These are phyloP conservation scores for Chlorella sp. DNA, from an alignment of 139 green algal genomes.

Conservation along the genomic window DNA sequence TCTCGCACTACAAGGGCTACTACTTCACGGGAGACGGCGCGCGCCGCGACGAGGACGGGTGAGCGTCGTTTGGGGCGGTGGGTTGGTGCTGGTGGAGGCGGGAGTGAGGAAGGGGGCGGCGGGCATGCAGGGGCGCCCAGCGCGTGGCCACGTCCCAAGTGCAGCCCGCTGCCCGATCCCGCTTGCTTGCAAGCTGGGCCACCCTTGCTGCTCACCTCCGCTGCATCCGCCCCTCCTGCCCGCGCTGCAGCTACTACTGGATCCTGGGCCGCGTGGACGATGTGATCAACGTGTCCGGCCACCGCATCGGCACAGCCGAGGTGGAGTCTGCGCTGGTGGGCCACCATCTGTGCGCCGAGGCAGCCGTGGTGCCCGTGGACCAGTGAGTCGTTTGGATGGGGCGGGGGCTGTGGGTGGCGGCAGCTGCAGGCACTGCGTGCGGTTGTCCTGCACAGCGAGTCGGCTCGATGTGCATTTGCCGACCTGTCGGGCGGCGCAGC, in stretches of 20 bases:
- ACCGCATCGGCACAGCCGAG: slow-evolving; percentile 95
- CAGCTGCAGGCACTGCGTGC: no score
- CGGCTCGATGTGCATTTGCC: no score
- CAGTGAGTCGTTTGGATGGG: slow-evolving; percentile 60
- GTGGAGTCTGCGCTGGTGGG: slow-evolving; percentile 89
- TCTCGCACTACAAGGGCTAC: slow-evolving; percentile 89
- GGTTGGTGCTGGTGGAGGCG: no score
- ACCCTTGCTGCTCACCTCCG: neutral
- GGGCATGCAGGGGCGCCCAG: no score
- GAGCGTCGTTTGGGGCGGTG: no score
- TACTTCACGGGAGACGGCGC: slow-evolving; percentile 91
- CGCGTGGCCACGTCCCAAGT: no score
- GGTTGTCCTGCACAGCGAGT: no score
- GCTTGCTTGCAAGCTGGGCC: neutral
- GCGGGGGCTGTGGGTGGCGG: slow-evolving; percentile 71
- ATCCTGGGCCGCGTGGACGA: slow-evolving; percentile 96
- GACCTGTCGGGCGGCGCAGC: no score
- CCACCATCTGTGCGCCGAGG: slow-evolving; percentile 86
- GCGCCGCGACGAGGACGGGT: slow-evolving; percentile 73
- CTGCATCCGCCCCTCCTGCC: neutral
- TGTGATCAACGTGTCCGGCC: slow-evolving; percentile 90
- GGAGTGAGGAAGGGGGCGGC: no score
- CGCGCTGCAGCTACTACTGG: slow-evolving; percentile 70
- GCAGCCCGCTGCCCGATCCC: neutral
- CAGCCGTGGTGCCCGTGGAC: slow-evolving; percentile 90